Evolutionary conservation across 768 basidiomycete genomes (phyloP).

Genomic region (Hygrophorus russula): DNA sequence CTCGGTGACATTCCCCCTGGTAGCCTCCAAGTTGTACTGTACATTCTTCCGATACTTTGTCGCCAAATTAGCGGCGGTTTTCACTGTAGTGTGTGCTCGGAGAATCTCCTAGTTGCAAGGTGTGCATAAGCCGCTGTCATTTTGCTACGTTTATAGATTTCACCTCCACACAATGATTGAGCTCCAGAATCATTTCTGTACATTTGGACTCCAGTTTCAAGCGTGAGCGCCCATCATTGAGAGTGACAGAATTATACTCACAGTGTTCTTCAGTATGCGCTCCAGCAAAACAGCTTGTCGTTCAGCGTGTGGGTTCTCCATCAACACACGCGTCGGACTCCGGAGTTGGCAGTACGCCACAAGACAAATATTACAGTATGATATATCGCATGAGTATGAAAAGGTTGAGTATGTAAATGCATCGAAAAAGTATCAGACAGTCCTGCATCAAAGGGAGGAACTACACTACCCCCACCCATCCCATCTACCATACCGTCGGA

Average conservation of each 20-base stretch:
- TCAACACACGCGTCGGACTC: too few species aligned
- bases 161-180: constrained; percentile 84
- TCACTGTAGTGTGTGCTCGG: constrained; percentile 64
- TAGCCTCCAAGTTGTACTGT: constrained; percentile 80
- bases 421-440: not conserved
- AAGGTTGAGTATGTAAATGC: constrained; percentile 1
- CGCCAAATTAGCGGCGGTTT: constrained; percentile 73
- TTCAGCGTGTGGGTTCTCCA: constrained; percentile 96
- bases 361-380: too few species aligned
- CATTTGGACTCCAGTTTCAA: constrained; percentile 61
- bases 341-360: too few species aligned
- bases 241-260: constrained; percentile 26
- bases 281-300: constrained; percentile 85
- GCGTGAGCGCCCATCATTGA: not conserved
- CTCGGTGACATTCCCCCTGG: constrained; percentile 26
- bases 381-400: too few species aligned
- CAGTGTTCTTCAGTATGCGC: constrained; percentile 83
- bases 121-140: constrained; percentile 4
- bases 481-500: constrained; percentile 76
- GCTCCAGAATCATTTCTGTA: constrained; percentile 80
- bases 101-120: constrained; percentile 52
- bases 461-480: constrained; percentile 65
- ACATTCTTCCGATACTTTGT: constrained; percentile 90
- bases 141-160: constrained; percentile 10
- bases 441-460: not conserved